A percentile compares a stretch with the other conserved stretches of the same genome.
phyloP scores from a whole-genome alignment of 78 protist genomes.

The Dictyostelium capitatum region DNA sequence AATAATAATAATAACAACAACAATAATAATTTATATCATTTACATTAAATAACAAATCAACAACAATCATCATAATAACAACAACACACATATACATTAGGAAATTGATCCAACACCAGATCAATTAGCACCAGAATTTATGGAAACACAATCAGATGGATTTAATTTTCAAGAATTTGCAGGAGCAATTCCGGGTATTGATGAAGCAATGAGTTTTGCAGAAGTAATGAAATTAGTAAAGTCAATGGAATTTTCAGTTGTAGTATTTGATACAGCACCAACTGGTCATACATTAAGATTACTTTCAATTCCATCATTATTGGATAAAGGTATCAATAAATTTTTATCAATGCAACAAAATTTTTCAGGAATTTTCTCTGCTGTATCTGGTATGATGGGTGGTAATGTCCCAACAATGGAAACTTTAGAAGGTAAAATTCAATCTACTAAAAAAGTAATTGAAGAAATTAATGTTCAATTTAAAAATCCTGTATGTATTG shows the following conservation, averaged over 20 bases:
- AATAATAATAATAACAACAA: neutral
- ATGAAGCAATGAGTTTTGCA: slow-evolving; percentile 96
- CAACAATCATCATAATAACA: neutral
- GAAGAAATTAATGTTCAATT: slow-evolving; percentile 91
- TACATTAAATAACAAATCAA: neutral
- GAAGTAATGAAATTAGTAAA: slow-evolving; percentile 94
- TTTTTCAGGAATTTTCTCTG: slow-evolving; percentile 76
- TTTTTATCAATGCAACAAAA: slow-evolving; percentile 55
- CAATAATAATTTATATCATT: neutral
- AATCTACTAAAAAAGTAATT: slow-evolving; percentile 44
- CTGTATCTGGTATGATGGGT: slow-evolving; percentile 77
- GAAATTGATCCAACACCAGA: slow-evolving; percentile 86
- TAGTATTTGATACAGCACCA: slow-evolving; percentile 99
- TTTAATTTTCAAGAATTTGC: slow-evolving; percentile 75
- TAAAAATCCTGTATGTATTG: slow-evolving; percentile 80
- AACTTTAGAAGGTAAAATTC: slow-evolving; percentile 23
- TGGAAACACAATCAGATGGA: slow-evolving; percentile 14
- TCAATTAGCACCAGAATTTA: slow-evolving; percentile 77
- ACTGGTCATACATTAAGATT: slow-evolving; percentile 99
- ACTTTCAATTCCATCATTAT: slow-evolving; percentile 90
- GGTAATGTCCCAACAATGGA: slow-evolving; percentile 19
- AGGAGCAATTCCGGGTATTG: slow-evolving; percentile 96
- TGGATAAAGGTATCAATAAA: slow-evolving; percentile 89
- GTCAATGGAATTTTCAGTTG: slow-evolving; percentile 86
- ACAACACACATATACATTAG: slow-evolving; percentile 7